A percentile compares a stretch with the other conserved stretches of the same genome.
Conservation (phyloP, 371 early-diverging fungal species). For the Choanephora cucurbitarum region DNA sequence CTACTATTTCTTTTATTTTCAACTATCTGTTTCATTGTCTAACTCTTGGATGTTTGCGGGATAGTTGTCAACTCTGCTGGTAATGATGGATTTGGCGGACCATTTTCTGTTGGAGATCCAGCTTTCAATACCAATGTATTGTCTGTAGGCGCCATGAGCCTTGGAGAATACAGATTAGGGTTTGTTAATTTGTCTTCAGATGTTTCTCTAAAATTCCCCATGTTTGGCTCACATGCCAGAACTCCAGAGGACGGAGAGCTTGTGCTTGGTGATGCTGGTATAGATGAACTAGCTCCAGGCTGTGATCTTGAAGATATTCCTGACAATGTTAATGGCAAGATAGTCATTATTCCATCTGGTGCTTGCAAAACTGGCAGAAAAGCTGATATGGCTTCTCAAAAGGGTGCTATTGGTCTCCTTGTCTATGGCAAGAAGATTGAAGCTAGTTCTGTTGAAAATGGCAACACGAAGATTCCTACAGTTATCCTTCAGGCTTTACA, state of each 20-base stretch:
- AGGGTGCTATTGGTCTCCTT: conserved; percentile 51
- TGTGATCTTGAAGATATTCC: conserved; percentile 20
- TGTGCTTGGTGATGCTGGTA: conserved; percentile 1
- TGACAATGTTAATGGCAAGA: conserved; percentile 32
- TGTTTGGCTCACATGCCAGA: neutral
- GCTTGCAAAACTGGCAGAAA: conserved; percentile 56
- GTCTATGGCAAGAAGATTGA: conserved; percentile 36
- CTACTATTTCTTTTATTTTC: neutral
- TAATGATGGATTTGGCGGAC: neutral
- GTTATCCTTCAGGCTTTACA: conserved; percentile 14
- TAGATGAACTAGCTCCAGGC: conserved; percentile 9
- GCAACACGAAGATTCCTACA: conserved; percentile 11
- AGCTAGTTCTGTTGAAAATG: conserved; percentile 1
- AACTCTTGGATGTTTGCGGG: too few relatives aligned
- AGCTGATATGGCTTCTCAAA: conserved; percentile 36
- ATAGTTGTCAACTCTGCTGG: conserved; percentile 9
- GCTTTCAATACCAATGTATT: neutral
- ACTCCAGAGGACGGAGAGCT: neutral
- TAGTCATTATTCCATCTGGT: conserved; percentile 54
- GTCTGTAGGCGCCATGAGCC: neutral
- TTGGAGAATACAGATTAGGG: too few relatives aligned
- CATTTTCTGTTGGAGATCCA: too few relatives aligned
- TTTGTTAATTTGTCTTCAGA: neutral
- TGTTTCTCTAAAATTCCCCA: too few relatives aligned
- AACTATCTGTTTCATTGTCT: conserved; percentile 1